Conservation (phyloP, 805 yeast species). For the Lipomyces anomalus region DNA sequence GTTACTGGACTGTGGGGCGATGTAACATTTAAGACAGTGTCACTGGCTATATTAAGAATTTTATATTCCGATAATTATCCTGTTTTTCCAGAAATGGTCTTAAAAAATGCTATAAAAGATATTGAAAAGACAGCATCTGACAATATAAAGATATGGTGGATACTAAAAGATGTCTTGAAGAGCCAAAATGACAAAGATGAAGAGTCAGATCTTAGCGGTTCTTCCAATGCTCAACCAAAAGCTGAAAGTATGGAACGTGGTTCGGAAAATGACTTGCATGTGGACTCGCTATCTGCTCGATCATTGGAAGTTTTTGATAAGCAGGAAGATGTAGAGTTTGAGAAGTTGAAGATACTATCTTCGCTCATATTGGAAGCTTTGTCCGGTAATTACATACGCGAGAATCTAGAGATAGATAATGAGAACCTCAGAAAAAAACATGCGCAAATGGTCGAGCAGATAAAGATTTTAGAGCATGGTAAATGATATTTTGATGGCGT, state of each 20-base stretch:
- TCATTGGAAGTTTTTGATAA: slow-evolving; percentile 1
- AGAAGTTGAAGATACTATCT: slow-evolving; percentile 28
- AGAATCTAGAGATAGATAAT: slow-evolving; percentile 31
- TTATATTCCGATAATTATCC: slow-evolving; percentile 32
- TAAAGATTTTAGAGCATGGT: no score
- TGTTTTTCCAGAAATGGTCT: slow-evolving; percentile 20
- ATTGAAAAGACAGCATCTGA: slow-evolving; percentile 34
- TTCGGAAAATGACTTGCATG: not conserved
- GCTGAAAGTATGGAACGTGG: not conserved
- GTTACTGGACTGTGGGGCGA: slow-evolving; percentile 35
- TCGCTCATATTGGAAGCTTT: slow-evolving; percentile 30
- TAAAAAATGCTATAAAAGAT: slow-evolving; percentile 27
- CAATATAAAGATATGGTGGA: slow-evolving; percentile 31
- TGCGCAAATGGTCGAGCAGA: slow-evolving; percentile 27
- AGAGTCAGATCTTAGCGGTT: not conserved
- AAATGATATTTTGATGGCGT: no score
- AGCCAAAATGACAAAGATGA: slow-evolving; percentile 2
- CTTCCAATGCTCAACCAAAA: slow-evolving; percentile 1
- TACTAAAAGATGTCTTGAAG: slow-evolving; percentile 25
- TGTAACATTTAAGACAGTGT: slow-evolving; percentile 33
- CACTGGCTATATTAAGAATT: slow-evolving; percentile 30
- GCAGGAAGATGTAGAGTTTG: slow-evolving; percentile 25
- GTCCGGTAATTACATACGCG: slow-evolving; percentile 34
- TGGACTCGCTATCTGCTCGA: no score
- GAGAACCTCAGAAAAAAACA: slow-evolving; percentile 30